Evolutionary conservation across 2,329 filamentous ascomycete genomes (phyloP), one percentile per base, ranked within the genome.

Genomic region (Penicillium sp.): DNA sequence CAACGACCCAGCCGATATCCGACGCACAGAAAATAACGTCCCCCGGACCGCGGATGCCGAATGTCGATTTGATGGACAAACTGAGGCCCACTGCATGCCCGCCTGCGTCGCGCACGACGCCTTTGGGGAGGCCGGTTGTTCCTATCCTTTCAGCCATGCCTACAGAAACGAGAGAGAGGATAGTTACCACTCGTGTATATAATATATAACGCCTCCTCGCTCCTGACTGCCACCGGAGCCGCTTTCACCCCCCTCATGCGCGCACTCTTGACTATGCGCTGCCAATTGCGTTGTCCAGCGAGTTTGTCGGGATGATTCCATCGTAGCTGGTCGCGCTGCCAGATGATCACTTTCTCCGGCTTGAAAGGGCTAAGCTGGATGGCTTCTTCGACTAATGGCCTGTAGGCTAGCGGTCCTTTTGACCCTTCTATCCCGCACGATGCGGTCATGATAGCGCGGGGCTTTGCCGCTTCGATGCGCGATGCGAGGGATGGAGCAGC

Each of bases 1-100:
- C 90, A 0, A 94, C 90, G 0, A 92, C 90, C 93, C 92, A 97
- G 30, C 92, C 93, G 56, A 97, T 93, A 67, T 97, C 92, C 14
- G 87, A 90, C 1, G 88, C 87, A 5, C 86, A 89, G 68, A 90
- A 87, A 71, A 88, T 83, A 59, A 95, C 90, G 68, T 96, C 91
- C 0, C 90, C 90, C 0, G 90, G 90, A 0, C 91, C 90, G 59
- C 88, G 85, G 52, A 97, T 85, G 47, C 87, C 86, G 67, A 96
- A 96, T 3, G 95, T 75, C 64, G 93, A 92, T 66, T 85, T 85
- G 63, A 96, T 90, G 11, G 88, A 91, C 30, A 96, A 78, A 62
- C 91, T 85, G 28, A 97, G 76, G 0, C 91, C 91, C 0, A 96
- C 92, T 0, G 90, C 91, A 71, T 96, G 91, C 1, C 92, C 92